These are phyloP conservation scores for Chloranthus sessilifolius DNA, from an alignment of 164 flowering plant genomes.

Conservation along the genomic window DNA sequence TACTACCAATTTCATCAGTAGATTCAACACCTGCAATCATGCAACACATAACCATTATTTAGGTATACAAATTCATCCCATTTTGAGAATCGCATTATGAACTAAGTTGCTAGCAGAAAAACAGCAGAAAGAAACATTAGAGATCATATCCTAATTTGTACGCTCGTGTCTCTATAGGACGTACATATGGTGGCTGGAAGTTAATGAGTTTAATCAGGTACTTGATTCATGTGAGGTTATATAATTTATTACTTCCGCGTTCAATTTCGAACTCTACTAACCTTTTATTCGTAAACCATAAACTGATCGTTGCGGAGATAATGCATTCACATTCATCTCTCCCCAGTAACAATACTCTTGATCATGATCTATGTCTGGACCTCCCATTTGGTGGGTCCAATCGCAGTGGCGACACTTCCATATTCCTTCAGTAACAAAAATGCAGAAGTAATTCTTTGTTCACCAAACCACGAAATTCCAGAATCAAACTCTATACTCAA, in stretches of 20 bases:
- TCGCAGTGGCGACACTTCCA: slow-evolving; percentile 44
- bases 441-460: slow-evolving; percentile 10
- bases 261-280: slow-evolving; percentile 10
- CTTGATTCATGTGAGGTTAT: too few relatives aligned
- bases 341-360: slow-evolving; percentile 9
- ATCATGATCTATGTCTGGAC: slow-evolving; percentile 17
- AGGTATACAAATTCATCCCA: neutral
- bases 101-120: too few relatives aligned
- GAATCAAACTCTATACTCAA: slow-evolving; percentile 3
- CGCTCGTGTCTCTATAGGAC: too few relatives aligned
- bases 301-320: slow-evolving; percentile 15
- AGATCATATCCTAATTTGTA: too few relatives aligned
- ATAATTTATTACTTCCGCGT: neutral
- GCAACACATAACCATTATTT: neutral
- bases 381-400: slow-evolving; percentile 30
- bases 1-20: slow-evolving; percentile 15
- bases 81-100: too few relatives aligned
- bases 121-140: too few relatives aligned
- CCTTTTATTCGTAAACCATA: slow-evolving; percentile 19
- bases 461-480: slow-evolving; percentile 12
- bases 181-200: too few relatives aligned
- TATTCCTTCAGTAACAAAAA: slow-evolving; percentile 32
- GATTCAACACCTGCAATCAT: slow-evolving; percentile 24
- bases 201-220: too few relatives aligned
- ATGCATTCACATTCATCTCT: slow-evolving; percentile 13